Evolutionary conservation across 345 rosid genomes (phyloP).

Genomic region (Camelina hispida): DNA sequence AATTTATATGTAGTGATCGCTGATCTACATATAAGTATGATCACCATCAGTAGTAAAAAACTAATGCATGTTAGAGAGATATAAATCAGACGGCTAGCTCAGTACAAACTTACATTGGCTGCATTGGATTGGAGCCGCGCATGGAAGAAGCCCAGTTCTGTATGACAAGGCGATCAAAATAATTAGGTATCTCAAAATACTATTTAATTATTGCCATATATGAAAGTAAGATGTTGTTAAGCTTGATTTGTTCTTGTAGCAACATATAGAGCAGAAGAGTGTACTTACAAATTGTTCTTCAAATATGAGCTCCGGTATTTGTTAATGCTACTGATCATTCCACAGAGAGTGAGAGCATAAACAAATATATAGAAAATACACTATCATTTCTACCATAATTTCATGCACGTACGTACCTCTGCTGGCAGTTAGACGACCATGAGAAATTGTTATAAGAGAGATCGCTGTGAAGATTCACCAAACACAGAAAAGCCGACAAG

Average conservation of each 20-base stretch:
- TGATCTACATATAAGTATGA: slow-evolving; percentile 20
- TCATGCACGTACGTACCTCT: slow-evolving; percentile 7
- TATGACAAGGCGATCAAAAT: slow-evolving; percentile 1
- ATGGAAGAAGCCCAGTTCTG: slow-evolving; percentile 30
- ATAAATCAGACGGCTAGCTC: neutral
- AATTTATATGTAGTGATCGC: slow-evolving; percentile 39
- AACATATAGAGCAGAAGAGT: slow-evolving; percentile 9
- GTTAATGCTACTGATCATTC: slow-evolving; percentile 35
- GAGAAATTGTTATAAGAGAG: slow-evolving; percentile 42
- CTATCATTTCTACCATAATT: neutral
- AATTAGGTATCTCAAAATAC: neutral
- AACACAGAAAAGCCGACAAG: neutral
- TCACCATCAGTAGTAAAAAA: neutral
- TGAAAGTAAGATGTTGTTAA: neutral
- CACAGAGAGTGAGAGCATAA: slow-evolving; percentile 1
- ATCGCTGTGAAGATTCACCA: slow-evolving; percentile 31
- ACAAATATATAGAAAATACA: neutral
- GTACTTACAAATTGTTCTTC: slow-evolving; percentile 33
- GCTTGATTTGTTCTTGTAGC: neutral
- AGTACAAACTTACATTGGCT: neutral
- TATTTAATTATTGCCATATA: neutral
- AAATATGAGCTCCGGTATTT: slow-evolving; percentile 35
- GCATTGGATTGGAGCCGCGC: slow-evolving; percentile 7
- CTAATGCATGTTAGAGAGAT: neutral
- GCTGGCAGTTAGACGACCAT: slow-evolving; percentile 22